Evolutionary conservation across 192 early-diverging fungal species (phyloP), one percentile per base, ranked within the genome.

Genomic region (Globomyces pollinis-pini): DNA sequence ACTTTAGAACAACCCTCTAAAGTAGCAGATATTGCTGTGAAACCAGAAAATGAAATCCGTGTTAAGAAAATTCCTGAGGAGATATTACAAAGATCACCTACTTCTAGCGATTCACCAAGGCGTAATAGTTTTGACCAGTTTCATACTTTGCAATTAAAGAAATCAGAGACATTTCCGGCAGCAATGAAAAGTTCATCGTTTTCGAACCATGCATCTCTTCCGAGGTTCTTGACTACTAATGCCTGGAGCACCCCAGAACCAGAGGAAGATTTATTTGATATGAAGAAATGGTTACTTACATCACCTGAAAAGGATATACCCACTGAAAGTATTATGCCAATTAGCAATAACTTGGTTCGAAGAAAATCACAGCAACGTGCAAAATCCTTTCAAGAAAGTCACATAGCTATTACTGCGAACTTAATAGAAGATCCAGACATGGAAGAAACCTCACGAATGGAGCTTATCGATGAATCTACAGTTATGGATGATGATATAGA

Each of bases 381-480:
- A 51, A 72, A 67, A 38, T 63, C 60, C 18, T 72, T 72, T 52
- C 60, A 56, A 13, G 70, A 72, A 32, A 35, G 64, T 34, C 70
- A 72, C 41, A 50, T 72, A 2, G 38, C 55, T 20, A 65, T 72
- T 50, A 66, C 62, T 23, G 65, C 59, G 11, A 66, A 72, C 32
- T n/a, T 44, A 6, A 29, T 15, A 6, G 31, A 28, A 18, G 23
- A n/a, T 16, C 20, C 43, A 13, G 28, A 41, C 36, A 38, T 39
- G 28, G 39, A 44, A 45, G 55, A 57, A n/a, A 44, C 5, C 1
- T 36, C 55, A 28, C 8, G 7, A 44, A 38, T 44, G 2, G 36
- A 57, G 16, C 28, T 47, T 26, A 24, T n/a, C 6, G 28, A 49
- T 6, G 45, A 29, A 29, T 9, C 16, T 13, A 13, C 35, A 6